These are phyloP conservation scores for Halenospora varia DNA, from an alignment of 495 filamentous ascomycete genomes.

Conservation along the genomic window DNA sequence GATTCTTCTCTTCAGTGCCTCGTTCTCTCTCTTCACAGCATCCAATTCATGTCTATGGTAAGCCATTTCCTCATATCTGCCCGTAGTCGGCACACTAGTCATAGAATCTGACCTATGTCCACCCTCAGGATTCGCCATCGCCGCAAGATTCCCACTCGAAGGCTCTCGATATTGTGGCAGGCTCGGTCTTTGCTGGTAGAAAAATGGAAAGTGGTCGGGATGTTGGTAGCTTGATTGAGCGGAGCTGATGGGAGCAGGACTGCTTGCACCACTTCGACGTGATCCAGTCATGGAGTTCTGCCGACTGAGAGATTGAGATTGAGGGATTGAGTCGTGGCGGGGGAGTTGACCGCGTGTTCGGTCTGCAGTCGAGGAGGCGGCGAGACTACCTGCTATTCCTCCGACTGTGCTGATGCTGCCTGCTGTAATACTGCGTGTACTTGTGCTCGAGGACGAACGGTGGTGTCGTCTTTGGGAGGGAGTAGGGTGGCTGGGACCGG, in stretches of 20 bases:
- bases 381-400: slow-evolving; percentile 38
- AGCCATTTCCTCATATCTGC: slow-evolving; percentile 67
- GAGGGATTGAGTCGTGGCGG: slow-evolving; percentile 22
- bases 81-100: slow-evolving; percentile 41
- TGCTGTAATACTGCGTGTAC: slow-evolving; percentile 47
- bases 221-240: slow-evolving; percentile 19
- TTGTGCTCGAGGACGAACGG: slow-evolving; percentile 61
- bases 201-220: slow-evolving; percentile 21
- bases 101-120: slow-evolving; percentile 8
- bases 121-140: not conserved
- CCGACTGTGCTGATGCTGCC: slow-evolving; percentile 32
- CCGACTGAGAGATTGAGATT: slow-evolving; percentile 26
- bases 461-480: slow-evolving; percentile 58
- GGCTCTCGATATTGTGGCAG: slow-evolving; percentile 18
- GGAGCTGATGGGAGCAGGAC: slow-evolving; percentile 15
- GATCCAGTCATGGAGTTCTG: slow-evolving; percentile 26
- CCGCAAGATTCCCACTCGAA: slow-evolving; percentile 9
- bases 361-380: slow-evolving; percentile 32
- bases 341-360: slow-evolving; percentile 15
- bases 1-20: slow-evolving; percentile 65
- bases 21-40: slow-evolving; percentile 73
- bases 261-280: slow-evolving; percentile 15
- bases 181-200: slow-evolving; percentile 19
- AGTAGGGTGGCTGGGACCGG: slow-evolving; percentile 39
- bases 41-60: slow-evolving; percentile 70